Percentiles rank a stretch among this genome's conserved stretches.
These are phyloP conservation scores for Penicillium macrosclerotiorum DNA, from an alignment of 495 filamentous ascomycete genomes.

Conservation along the genomic window DNA sequence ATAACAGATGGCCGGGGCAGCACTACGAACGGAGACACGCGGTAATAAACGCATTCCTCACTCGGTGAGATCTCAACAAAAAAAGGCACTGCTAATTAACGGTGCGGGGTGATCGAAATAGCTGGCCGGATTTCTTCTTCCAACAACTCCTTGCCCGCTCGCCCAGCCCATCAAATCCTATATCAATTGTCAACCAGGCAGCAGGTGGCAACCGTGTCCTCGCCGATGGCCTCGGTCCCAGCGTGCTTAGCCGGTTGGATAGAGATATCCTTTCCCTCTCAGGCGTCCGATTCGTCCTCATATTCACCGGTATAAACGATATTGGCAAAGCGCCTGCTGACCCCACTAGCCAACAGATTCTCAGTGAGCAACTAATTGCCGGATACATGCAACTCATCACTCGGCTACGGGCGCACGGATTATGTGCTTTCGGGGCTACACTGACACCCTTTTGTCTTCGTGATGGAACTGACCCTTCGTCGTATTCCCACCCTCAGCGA, in stretches of 20 bases:
- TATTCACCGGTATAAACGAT: constrained; percentile 77
- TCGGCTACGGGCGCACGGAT: constrained; percentile 54
- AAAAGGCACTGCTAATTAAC: neutral
- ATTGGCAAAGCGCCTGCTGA: constrained; percentile 55
- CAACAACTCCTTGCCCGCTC: constrained; percentile 49
- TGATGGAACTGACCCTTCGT: constrained; percentile 24
- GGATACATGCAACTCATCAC: constrained; percentile 58
- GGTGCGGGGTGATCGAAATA: constrained; percentile 11
- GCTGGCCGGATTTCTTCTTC: constrained; percentile 67
- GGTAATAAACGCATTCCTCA: constrained; percentile 31
- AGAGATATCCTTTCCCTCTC: constrained; percentile 59
- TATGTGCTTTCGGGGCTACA: constrained; percentile 61
- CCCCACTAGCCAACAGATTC: constrained; percentile 42
- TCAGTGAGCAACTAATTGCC: constrained; percentile 51
- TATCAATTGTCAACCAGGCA: constrained; percentile 68
- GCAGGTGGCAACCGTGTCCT: constrained; percentile 71
- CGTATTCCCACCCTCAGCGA: constrained; percentile 54
- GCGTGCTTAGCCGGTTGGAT: constrained; percentile 58
- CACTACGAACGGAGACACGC: constrained; percentile 61
- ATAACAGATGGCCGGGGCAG: constrained; percentile 72
- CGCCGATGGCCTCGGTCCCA: constrained; percentile 60
- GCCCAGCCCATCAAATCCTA: constrained; percentile 32
- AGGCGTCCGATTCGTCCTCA: constrained; percentile 59
- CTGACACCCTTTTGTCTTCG: constrained; percentile 62
- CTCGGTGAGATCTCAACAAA: too few relatives aligned